Evolutionary conservation across 1,284 basidiomycete species (phyloP), one percentile per base, ranked within the genome.

Genomic region (Ceratobasidium sp.): DNA sequence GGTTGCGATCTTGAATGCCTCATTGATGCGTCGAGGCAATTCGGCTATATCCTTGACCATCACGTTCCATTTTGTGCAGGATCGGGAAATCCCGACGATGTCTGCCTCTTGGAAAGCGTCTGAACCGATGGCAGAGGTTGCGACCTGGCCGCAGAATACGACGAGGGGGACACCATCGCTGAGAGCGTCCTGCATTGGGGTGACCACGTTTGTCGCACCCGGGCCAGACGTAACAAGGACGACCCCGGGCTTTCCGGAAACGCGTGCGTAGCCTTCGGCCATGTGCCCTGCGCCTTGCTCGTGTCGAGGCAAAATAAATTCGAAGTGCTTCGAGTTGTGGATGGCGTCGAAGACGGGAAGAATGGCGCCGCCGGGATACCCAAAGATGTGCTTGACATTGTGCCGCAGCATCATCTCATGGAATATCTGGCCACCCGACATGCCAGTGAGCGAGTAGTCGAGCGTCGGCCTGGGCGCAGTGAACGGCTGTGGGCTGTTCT

Each of bases 331-430:
- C 11, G 96, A 98, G 83, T 98, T 93, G 88, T 98, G 92, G 83
- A 98, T 99, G 81, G 98, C 97, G 82, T 99, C 97, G 83, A 98
- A 99, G 51, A 99, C 97, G 78, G 97, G 98, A 22, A 98, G 90
- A 81, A 98, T 98, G 63, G 97, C 97, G 76, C 96, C 96, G 62
- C 97, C 97, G 19, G 97, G 97, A 84, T 99, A 99, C 61, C 97
- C 97, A 81, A 99, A 99, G 66, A 99, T 89, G 81, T 98, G 94
- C 83, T 97, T 98, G 80, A 99, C 96, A 75, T 89, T 89, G 83
- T 99, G 97, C 72, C 97, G 88, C 75, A 96, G 91, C 95, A 99
- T 98, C 97, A 99, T 98, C 84, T 99, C 96, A 83, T 99, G 96
- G 85, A 99, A 98, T 81, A 99, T 98, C 83, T 98, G 89, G 46